Evolutionary conservation across 2,329 filamentous ascomycete genomes (phyloP).

Genomic region (Phaeoacremonium minimum): DNA sequence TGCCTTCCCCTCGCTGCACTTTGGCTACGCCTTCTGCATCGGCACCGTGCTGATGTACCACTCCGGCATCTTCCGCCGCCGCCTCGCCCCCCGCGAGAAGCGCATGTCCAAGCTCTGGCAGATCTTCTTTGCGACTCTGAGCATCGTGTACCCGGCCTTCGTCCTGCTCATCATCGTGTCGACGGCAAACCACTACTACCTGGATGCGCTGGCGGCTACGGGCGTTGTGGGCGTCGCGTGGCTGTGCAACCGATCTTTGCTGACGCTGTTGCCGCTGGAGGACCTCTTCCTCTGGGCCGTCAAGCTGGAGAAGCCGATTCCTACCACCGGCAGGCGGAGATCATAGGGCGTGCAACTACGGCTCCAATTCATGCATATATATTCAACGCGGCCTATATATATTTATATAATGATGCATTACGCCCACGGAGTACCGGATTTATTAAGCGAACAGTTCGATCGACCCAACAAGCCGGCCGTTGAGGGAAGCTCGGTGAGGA

Average conservation of each 20-base stretch:
- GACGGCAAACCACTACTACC: not conserved
- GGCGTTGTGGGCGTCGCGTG: not conserved
- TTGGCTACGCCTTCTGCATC: constrained; percentile 50
- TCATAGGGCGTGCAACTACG: too few relatives aligned
- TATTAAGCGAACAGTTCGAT: too few relatives aligned
- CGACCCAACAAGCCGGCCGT: too few relatives aligned
- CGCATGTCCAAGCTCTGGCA: not conserved
- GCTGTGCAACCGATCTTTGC: not conserved
- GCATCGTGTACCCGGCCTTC: not conserved
- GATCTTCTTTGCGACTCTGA: not conserved
- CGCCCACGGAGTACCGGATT: too few relatives aligned
- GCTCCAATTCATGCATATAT: too few relatives aligned
- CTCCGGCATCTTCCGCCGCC: constrained; percentile 13
- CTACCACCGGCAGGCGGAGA: not conserved
- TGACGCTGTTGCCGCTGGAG: not conserved
- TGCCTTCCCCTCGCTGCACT: constrained; percentile 53
- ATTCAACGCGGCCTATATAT: too few relatives aligned
- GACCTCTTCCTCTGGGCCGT: not conserved
- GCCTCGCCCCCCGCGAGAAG: not conserved
- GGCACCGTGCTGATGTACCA: constrained; percentile 43
- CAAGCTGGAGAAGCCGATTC: not conserved
- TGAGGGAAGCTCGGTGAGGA: too few relatives aligned
- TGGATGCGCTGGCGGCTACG: not conserved
- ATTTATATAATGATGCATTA: too few relatives aligned
- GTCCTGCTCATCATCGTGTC: not conserved